Conservation (phyloP, 371 early-diverging fungal genomes). For the Antonospora locustae region DNA sequence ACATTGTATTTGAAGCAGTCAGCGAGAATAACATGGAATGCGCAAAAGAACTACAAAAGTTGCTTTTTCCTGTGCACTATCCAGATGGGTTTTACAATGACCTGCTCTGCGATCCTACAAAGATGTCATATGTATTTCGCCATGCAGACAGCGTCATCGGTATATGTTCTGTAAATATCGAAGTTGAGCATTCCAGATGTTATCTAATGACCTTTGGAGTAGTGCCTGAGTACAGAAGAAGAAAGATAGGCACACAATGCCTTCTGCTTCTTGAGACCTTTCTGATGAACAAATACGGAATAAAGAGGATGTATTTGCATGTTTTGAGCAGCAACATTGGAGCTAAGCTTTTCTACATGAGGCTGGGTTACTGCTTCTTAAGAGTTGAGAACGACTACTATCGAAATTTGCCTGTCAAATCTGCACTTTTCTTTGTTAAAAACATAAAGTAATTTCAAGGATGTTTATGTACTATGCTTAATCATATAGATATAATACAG, state of each 20-base stretch:
- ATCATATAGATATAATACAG: not conserved
- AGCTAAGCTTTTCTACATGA: slow-evolving; percentile 10
- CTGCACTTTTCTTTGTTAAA: slow-evolving; percentile 5
- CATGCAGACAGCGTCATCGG: not conserved
- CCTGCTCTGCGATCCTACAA: not conserved
- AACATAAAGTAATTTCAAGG: not conserved
- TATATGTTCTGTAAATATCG: slow-evolving; percentile 1
- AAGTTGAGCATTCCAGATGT: not conserved
- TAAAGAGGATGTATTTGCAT: not conserved
- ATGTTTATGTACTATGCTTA: not conserved
- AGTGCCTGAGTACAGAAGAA: not conserved
- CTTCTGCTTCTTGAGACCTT: slow-evolving; percentile 2
- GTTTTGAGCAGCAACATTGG: not conserved
- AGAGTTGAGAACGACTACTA: slow-evolving; percentile 6
- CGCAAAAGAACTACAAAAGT: not conserved
- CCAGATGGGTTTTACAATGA: not conserved
- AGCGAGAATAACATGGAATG: slow-evolving; percentile 9
- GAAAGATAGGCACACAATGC: not conserved
- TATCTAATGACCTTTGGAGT: slow-evolving; percentile 25
- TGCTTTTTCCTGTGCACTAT: slow-evolving; percentile 8
- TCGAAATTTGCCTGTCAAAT: not conserved
- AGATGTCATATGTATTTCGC: slow-evolving; percentile 1
- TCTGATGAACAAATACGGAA: not conserved
- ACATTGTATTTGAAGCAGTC: no score
- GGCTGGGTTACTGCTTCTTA: not conserved